A percentile compares a stretch with the other conserved stretches of the same genome.
Conservation (phyloP, 2,329 filamentous ascomycete genomes). For the Clonostachys sp. region DNA sequence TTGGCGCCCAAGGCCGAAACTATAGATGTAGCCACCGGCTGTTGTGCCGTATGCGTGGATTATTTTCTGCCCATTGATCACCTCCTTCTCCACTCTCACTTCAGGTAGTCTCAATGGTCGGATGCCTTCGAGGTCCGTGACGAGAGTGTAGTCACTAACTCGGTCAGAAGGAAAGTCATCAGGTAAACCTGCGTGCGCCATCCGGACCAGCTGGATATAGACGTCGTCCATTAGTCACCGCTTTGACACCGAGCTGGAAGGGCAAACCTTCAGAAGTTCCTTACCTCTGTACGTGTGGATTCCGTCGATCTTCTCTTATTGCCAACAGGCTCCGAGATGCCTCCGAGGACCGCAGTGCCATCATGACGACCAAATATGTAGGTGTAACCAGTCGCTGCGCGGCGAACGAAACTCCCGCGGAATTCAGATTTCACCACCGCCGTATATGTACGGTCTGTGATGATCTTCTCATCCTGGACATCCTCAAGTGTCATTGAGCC, state of each 20-base stretch:
- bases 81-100: not conserved
- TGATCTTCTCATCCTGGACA: constrained; percentile 1
- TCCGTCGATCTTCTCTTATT: not conserved
- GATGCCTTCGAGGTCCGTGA: constrained; percentile 1
- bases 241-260: too few relatives aligned
- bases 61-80: not conserved
- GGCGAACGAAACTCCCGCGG: constrained; percentile 3
- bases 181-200: constrained; percentile 1
- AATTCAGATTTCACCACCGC: constrained; percentile 5
- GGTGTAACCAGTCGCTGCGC: constrained; percentile 6
- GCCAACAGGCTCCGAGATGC: constrained; percentile 6
- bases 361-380: constrained; percentile 9
- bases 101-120: not conserved
- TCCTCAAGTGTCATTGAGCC: constrained; percentile 6
- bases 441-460: constrained; percentile 6
- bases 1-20: not conserved
- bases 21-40: not conserved
- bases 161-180: not conserved
- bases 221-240: too few relatives aligned
- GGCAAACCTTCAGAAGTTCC: not conserved
- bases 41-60: not conserved
- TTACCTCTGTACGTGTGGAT: not conserved
- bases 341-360: constrained; percentile 9
- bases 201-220: not conserved
- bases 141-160: not conserved